Evolutionary conservation across 2,329 filamentous ascomycete species (phyloP).

Genomic region (Alternaria incomplexa): DNA sequence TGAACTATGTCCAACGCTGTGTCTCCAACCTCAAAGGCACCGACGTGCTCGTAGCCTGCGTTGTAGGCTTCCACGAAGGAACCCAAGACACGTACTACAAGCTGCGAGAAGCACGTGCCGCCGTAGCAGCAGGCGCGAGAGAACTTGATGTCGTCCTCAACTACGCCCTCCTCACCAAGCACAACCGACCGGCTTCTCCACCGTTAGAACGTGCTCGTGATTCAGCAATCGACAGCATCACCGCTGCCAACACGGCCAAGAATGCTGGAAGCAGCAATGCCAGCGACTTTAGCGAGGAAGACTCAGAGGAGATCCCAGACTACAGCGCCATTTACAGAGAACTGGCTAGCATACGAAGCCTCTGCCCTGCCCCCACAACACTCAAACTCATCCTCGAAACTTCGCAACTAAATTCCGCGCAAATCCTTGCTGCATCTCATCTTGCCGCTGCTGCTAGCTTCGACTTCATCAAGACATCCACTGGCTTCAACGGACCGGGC

Average conservation of each 20-base stretch:
- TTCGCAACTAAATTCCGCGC: slow-evolving; percentile 54
- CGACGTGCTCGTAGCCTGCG: slow-evolving; percentile 61
- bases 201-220: slow-evolving; percentile 19
- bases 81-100: slow-evolving; percentile 60
- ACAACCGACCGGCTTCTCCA: slow-evolving; percentile 23
- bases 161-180: slow-evolving; percentile 53
- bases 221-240: slow-evolving; percentile 43
- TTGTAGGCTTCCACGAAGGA: slow-evolving; percentile 67
- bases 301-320: slow-evolving; percentile 40
- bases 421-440: slow-evolving; percentile 61
- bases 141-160: slow-evolving; percentile 68
- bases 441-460: slow-evolving; percentile 60
- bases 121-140: slow-evolving; percentile 57
- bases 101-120: slow-evolving; percentile 57
- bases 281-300: slow-evolving; percentile 5
- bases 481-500: slow-evolving; percentile 63
- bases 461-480: slow-evolving; percentile 67
- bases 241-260: slow-evolving; percentile 40
- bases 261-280: slow-evolving; percentile 22
- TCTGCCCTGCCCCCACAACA: slow-evolving; percentile 51
- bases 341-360: slow-evolving; percentile 58
- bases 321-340: slow-evolving; percentile 61
- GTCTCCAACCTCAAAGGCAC: slow-evolving; percentile 56
- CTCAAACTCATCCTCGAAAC: slow-evolving; percentile 67
- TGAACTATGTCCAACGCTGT: slow-evolving; percentile 59